Evolutionary conservation across 177 flowering plant genomes (phyloP), one percentile per base, ranked within the genome.

Genomic region (Vitis hybrid): DNA sequence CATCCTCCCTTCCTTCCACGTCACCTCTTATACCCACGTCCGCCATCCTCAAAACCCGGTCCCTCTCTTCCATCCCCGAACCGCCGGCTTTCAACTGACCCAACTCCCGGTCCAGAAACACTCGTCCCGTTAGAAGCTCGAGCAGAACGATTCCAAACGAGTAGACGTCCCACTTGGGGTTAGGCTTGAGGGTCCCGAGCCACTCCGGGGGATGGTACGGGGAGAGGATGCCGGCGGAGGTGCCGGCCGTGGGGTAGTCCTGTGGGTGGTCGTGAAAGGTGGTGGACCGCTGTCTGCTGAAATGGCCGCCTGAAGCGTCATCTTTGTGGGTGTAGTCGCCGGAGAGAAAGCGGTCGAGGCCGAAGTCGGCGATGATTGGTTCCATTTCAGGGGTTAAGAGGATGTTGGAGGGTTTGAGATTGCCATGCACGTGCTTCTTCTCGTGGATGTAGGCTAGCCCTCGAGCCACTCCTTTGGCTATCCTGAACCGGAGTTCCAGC

Each of bases 151-250:
- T 74, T 1, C 98, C 98, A 48, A 84, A 92, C 2, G 98, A 91
- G 83, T 87, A 94, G 24, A 91, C 97, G 61, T 94, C 98, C 95
- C 95, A 89, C 69, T 86, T 92, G 11, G 88, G 78, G 69, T 74
- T 87, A 13, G 90, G 86, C 80, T 88, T 92, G 19, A 83, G 75
- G 76, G 68, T 88, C 74, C 83, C 77, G 21, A 87, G 76, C 11
- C 87, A 81, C 82, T 94, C 98, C 2, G 97, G 98, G 1, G 98
- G 89, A 19, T 82, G 89, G 52, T 92, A 94, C 6, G 92, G 87
- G 50, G 87, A 85, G 13, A 74, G 60, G 64, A 67, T 52, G 18
- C 78, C 78, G 21, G 70, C 13, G n/a, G 81, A 73, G 9, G 78
- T 69, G 3, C 73, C 56, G 6, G 74, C 74, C 30, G 80, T 85